These are phyloP conservation scores for Fonsecaea erecta DNA, from an alignment of 2,329 filamentous ascomycete genomes.

Conservation along the genomic window DNA sequence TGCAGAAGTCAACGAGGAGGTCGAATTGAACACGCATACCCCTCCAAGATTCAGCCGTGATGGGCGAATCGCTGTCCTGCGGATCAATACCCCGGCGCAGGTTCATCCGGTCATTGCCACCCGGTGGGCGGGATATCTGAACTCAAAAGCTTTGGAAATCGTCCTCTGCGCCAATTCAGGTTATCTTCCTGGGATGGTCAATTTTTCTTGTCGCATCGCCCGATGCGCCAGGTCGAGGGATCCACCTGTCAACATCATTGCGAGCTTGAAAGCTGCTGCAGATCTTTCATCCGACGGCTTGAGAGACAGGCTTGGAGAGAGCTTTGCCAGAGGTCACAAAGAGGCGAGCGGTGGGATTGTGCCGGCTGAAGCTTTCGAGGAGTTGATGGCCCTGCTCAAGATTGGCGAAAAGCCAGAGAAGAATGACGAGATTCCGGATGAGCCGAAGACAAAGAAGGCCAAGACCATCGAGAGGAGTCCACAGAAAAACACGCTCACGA, in stretches of 20 bases:
- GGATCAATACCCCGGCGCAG: conserved; percentile 64
- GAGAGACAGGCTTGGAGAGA: conserved; percentile 61
- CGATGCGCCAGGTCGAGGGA: conserved; percentile 58
- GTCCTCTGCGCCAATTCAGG: conserved; percentile 70
- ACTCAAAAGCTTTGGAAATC: conserved; percentile 64
- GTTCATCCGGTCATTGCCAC: conserved; percentile 71
- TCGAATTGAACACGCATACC: conserved; percentile 64
- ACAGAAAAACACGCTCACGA: conserved; percentile 61
- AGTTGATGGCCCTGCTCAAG: conserved; percentile 63
- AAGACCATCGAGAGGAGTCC: conserved; percentile 41
- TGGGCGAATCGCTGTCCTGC: conserved; percentile 65
- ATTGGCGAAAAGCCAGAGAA: conserved; percentile 60
- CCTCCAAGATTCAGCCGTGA: conserved; percentile 68
- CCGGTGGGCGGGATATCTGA: conserved; percentile 66
- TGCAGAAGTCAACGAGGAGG: conserved; percentile 64
- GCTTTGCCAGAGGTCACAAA: conserved; percentile 69
- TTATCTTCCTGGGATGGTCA: conserved; percentile 66
- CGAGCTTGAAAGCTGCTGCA: conserved; percentile 60
- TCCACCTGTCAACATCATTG: conserved; percentile 67
- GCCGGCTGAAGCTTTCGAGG: conserved; percentile 65
- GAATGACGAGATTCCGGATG: conserved; percentile 42
- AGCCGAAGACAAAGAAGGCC: conserved; percentile 44
- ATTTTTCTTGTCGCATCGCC: conserved; percentile 69
- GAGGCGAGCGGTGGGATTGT: conserved; percentile 71
- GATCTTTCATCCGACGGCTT: conserved; percentile 47